Conservation (phyloP, 768 basidiomycete species). For the Tubosaeta brunneosetosa region DNA sequence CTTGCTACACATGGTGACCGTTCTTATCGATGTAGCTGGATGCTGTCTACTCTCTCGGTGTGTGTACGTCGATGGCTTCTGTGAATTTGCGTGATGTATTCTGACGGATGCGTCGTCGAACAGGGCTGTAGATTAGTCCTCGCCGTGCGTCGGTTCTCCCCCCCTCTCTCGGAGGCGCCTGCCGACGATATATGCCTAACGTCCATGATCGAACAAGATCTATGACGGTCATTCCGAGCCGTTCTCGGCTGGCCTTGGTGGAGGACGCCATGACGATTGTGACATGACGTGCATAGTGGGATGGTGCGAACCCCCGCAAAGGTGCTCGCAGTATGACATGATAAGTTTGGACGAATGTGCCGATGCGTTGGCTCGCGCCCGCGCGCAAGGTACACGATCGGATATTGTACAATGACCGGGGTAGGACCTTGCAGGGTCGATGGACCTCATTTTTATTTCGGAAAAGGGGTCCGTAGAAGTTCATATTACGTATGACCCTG, state of each 20-base stretch:
- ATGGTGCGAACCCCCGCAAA: too few species aligned
- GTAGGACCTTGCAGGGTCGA: background rate
- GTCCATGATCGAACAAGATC: constrained; percentile 1
- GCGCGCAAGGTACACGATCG: background rate
- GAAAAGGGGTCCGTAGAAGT: background rate
- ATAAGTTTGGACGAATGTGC: too few species aligned
- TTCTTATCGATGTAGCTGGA: background rate
- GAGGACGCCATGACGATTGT: background rate
- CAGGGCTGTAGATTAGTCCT: constrained; percentile 9
- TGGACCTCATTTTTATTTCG: background rate
- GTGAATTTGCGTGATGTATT: background rate
- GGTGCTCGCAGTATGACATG: too few species aligned
- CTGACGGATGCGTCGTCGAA: background rate
- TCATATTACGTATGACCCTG: background rate
- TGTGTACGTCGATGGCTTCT: constrained; percentile 1
- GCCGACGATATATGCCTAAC: background rate
- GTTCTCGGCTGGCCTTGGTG: background rate
- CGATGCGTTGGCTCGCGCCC: too few species aligned
- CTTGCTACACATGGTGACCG: background rate
- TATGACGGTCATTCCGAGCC: background rate
- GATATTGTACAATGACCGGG: background rate
- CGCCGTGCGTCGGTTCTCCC: background rate
- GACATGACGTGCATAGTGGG: too few species aligned
- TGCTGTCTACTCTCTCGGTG: constrained; percentile 6
- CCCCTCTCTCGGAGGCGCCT: background rate